A percentile compares a stretch with the other conserved stretches of the same genome.
These are phyloP conservation scores for Zygosaccharomyces kombuchaensis DNA, from an alignment of 805 yeast species.

Conservation along the genomic window DNA sequence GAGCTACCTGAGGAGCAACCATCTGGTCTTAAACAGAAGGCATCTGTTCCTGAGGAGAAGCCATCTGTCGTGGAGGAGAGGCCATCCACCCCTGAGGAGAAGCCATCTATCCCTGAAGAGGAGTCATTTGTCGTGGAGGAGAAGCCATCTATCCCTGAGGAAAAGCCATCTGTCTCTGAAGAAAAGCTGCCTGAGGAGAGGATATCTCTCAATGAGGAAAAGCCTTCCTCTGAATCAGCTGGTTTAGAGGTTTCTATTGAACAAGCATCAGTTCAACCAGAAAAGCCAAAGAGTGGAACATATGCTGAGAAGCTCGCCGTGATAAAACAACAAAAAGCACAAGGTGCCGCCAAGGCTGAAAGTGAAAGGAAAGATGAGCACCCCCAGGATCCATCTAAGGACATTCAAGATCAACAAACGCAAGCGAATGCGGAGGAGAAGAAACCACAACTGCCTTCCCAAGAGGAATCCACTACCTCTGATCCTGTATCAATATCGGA, in stretches of 20 bases:
- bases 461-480: conserved; percentile 12
- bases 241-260: conserved; percentile 5
- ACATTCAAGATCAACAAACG: conserved; percentile 5
- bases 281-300: conserved; percentile 1
- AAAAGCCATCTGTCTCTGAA: background rate
- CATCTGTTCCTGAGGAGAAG: background rate
- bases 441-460: conserved; percentile 18
- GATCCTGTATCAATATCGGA: conserved; percentile 11
- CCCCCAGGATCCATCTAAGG: background rate
- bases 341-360: conserved; percentile 8
- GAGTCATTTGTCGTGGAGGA: background rate
- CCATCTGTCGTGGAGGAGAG: background rate
- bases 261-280: conserved; percentile 6
- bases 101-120: background rate
- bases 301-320: conserved; percentile 6
- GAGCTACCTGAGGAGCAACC: background rate
- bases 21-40: background rate
- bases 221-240: background rate
- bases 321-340: conserved; percentile 8
- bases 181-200: background rate
- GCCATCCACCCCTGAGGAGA: background rate
- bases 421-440: conserved; percentile 19
- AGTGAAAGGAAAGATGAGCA: conserved; percentile 6
- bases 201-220: background rate
- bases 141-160: background rate